Evolutionary conservation across 805 yeast genomes (phyloP), one percentile per base, ranked within the genome.

Genomic region (Helenozyma baotianmanensis): DNA sequence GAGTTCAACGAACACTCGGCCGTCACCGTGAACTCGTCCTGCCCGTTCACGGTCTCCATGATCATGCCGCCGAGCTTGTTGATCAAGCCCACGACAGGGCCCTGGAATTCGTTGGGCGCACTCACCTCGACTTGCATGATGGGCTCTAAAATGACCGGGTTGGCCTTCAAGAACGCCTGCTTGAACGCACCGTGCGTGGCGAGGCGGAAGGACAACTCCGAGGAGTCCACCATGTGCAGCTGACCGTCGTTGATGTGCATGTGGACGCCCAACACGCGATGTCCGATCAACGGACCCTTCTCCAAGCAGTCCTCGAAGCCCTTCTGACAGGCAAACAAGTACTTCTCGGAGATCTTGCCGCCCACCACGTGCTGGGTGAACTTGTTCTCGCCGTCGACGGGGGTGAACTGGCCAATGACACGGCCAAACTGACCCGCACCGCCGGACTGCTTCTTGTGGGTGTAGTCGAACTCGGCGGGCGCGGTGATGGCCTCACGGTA

Each of bases 351-450:
- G 58, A 92, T 89, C 70, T 85, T 85, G 56, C 99, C 99, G 53
- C 98, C 97, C 45, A 92, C 92, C 58, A 92, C 80, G 44, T 82
- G 84, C 29, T 95, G 82, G 54, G 82, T 78, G 62, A 90, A 92
- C 47, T 68, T 67, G 61, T 89, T 89, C 38, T 74, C 77, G 30
- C 76, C 79, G 32, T 74, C 83, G 29, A 75, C 56, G 34, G 88
- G 78, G 6, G 70, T 62, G 64, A 89, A 59, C 36, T 70, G 74
- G 58, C 99, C 97, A 62, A 88, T 82, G 54, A 90, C 96, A 68
- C 89, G 81, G 63, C 96, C 98, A 58, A 80, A 92, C 72, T 92
- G 99, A 67, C 99, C 99, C 46, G 97, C 95, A 76, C 99, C 99
- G 63, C 99, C 99, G 55, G 90, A 76, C 70, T 92, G 99, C 59